Evolutionary conservation across 106 monocot species (phyloP).

Genomic region (Dendrobium chrysotoxum): DNA sequence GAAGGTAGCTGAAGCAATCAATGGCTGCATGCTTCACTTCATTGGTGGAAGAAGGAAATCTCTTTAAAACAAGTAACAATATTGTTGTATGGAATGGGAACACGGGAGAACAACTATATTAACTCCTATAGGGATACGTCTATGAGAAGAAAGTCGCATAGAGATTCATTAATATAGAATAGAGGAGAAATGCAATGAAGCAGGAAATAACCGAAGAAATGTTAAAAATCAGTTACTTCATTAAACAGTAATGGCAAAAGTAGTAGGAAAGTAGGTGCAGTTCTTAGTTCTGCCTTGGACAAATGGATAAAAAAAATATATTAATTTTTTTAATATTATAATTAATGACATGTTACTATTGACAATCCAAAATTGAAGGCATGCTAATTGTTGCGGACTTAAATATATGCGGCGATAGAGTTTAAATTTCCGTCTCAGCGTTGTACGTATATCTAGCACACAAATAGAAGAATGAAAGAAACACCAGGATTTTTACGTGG

Average conservation of each 20-base stretch:
- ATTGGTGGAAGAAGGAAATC: not conserved
- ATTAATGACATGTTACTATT: not conserved
- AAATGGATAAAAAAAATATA: not conserved
- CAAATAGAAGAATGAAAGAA: too few relatives aligned
- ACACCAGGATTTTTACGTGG: too few relatives aligned
- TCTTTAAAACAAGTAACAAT: not conserved
- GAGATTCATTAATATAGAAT: not conserved
- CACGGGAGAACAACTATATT: not conserved
- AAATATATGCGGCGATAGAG: too few relatives aligned
- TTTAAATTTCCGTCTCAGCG: too few relatives aligned
- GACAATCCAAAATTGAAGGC: not conserved
- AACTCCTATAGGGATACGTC: not conserved
- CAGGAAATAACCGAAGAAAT: not conserved
- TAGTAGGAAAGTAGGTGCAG: not conserved
- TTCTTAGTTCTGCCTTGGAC: not conserved
- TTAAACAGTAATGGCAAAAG: not conserved
- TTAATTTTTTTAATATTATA: not conserved
- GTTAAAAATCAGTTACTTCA: not conserved
- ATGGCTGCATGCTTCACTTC: not conserved
- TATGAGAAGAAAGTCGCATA: not conserved
- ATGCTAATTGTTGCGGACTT: too few relatives aligned
- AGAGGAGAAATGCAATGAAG: not conserved
- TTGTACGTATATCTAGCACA: too few relatives aligned
- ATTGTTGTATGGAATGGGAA: not conserved
- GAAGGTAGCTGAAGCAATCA: not conserved